phyloP scores from a whole-genome alignment of 257 asterid species.

The Scutellaria baicalensis region DNA sequence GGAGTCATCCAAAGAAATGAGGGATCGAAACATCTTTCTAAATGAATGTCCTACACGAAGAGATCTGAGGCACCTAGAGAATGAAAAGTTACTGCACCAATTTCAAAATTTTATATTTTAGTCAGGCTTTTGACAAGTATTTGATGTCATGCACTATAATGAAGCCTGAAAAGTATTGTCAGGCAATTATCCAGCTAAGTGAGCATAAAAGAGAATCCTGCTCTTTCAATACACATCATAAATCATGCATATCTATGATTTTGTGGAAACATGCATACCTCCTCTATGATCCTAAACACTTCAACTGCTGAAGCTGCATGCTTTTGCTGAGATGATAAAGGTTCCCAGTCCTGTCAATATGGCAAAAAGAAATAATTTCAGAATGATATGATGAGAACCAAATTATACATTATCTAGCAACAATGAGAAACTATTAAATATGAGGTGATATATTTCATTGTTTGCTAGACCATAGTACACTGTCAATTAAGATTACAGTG shows the following conservation, averaged over 20 bases:
- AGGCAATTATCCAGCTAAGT: slow-evolving; percentile 5
- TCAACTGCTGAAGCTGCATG: slow-evolving; percentile 97
- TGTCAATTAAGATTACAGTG: neutral
- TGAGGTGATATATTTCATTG: neutral
- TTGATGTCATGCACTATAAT: slow-evolving; percentile 3
- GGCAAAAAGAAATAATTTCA: slow-evolving; percentile 6
- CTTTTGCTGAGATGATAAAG: slow-evolving; percentile 79
- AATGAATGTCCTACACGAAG: neutral
- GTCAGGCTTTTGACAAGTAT: neutral
- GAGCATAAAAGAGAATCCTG: neutral
- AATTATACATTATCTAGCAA: neutral
- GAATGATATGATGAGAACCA: neutral
- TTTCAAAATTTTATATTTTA: neutral
- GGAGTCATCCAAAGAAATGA: neutral
- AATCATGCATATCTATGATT: neutral
- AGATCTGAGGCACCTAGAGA: slow-evolving; percentile 1
- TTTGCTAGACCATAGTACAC: neutral
- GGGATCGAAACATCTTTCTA: neutral
- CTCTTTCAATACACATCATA: neutral
- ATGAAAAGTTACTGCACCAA: neutral
- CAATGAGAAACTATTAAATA: slow-evolving; percentile 7
- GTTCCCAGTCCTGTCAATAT: slow-evolving; percentile 79
- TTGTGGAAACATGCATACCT: slow-evolving; percentile 43
- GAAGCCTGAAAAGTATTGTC: neutral
- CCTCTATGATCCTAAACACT: slow-evolving; percentile 93